A percentile compares a stretch with the other conserved stretches of the same genome.
These are phyloP conservation scores for Monosporozyma unispora DNA, from an alignment of 805 yeast species.

Conservation along the genomic window DNA sequence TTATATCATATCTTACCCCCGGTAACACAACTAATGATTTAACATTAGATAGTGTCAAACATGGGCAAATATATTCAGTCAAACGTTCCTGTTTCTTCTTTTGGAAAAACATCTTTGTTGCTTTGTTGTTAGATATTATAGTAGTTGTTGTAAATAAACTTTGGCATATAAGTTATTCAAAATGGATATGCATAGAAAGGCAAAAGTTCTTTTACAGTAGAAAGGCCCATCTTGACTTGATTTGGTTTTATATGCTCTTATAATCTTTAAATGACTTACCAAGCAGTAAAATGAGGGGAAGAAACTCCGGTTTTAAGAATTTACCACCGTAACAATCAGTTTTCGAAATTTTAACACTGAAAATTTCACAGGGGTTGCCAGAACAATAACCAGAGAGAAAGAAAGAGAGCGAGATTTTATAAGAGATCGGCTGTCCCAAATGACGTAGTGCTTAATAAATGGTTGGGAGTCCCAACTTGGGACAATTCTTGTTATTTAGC, in stretches of 20 bases:
- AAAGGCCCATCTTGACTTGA: background rate
- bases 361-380: background rate
- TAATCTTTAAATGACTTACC: background rate
- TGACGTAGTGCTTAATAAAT: no score
- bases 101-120: conserved; percentile 1
- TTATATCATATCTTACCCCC: conserved; percentile 53
- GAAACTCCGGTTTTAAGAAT: background rate
- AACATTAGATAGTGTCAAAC: conserved; percentile 8
- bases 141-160: background rate
- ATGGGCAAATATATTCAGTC: conserved; percentile 2
- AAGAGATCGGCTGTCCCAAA: no score
- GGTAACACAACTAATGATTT: conserved; percentile 43
- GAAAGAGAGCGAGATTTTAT: no score
- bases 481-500: conserved; percentile 19
- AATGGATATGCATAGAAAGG: no score
- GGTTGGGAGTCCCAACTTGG: no score
- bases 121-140: background rate
- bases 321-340: background rate
- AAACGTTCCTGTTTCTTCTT: conserved; percentile 2
- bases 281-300: background rate
- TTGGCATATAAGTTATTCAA: no score
- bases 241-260: background rate
- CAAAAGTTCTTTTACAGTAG: no score
- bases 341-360: background rate
- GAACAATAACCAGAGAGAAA: background rate